Base-by-base conservation (phyloP, 2,329 filamentous ascomycete genomes). In the Aspergillus pseudotamarii region DNA sequence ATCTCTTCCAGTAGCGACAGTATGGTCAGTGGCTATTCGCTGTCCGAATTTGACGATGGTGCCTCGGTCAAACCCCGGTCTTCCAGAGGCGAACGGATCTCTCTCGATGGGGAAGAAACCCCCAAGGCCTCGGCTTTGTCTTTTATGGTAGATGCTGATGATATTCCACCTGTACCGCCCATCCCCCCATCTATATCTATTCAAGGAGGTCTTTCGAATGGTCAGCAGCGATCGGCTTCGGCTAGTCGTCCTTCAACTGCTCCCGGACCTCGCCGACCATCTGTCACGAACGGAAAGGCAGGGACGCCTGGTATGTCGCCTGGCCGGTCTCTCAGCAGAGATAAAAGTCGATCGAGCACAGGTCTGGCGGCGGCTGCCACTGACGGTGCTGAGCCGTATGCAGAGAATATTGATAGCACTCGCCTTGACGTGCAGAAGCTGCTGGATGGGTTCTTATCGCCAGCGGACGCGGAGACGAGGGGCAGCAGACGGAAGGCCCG, bases 141-240 rank as follows among this genome's bases (percentile, higher is more conserved):
- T 32, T 66, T 69, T 26, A 58, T 63, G 58, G 45, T 64, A 8
- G 65, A 68, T 51, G 66, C 70, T 9, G 69, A 76, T n/a, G 74
- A 72, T 41, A 78, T 82, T n/a, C 80, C 80, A 2, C 80, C 81
- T 14, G 80, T 82, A 5, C 81, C 81, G 14, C 81, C 81, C 23
- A 75, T 82, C n/a, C 80, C 80, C 16, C 69, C 73, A 0, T 74
- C 73, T 6, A 70, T 82, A 38, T 71, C 77, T 38, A 74, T 81
- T 21, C 79, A 79, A 2, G 79, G 78, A 30, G 76, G 77, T n/a
- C 80, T 78, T 63, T 76, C 79, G 3, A 73, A 74, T 19, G 79
- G 80, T 63, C 75, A 75, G 23, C 72, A 75, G 48, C 71, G 74
- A 14, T 77, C 76, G 51, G 58, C 70, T 19, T 68, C 66, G 14